Percentiles rank a stretch among this genome's conserved stretches.
Evolutionary conservation across 495 filamentous ascomycete species (phyloP).

Genomic region (Usnea hakonensis): DNA sequence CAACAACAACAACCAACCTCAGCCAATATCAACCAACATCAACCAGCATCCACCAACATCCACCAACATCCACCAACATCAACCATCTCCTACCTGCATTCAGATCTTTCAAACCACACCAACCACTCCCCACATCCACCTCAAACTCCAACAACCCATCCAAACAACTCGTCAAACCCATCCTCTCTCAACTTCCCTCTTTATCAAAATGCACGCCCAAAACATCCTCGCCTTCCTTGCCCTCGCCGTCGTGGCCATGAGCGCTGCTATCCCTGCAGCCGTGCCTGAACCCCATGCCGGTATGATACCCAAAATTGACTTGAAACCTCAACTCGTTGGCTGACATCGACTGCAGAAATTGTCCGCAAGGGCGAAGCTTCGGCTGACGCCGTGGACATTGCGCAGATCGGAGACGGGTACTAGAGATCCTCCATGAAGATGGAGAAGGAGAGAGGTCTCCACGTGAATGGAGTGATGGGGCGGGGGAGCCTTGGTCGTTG

Average conservation of each 20-base stretch:
- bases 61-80: background rate
- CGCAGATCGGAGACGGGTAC: background rate
- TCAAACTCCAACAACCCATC: no score
- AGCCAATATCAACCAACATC: background rate
- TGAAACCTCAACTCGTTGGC: background rate
- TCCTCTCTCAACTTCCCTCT: background rate
- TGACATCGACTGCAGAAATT: background rate
- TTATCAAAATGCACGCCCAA: background rate
- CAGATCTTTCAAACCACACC: background rate
- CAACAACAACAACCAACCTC: no score
- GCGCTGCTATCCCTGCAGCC: background rate
- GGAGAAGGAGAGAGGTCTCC: no score
- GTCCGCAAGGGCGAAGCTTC: background rate
- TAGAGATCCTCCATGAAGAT: background rate
- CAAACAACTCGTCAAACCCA: no score
- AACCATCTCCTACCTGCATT: background rate
- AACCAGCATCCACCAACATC: no score
- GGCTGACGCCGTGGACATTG: background rate
- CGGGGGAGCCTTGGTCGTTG: background rate
- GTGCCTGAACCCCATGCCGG: background rate
- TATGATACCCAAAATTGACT: background rate
- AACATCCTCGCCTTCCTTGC: background rate
- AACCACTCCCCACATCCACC: background rate
- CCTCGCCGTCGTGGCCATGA: constrained; percentile 1
- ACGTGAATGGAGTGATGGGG: no score